A percentile compares a stretch with the other conserved stretches of the same genome.
Conservation (phyloP, 2,329 filamentous ascomycete genomes). For the Cladophialophora exuberans region DNA sequence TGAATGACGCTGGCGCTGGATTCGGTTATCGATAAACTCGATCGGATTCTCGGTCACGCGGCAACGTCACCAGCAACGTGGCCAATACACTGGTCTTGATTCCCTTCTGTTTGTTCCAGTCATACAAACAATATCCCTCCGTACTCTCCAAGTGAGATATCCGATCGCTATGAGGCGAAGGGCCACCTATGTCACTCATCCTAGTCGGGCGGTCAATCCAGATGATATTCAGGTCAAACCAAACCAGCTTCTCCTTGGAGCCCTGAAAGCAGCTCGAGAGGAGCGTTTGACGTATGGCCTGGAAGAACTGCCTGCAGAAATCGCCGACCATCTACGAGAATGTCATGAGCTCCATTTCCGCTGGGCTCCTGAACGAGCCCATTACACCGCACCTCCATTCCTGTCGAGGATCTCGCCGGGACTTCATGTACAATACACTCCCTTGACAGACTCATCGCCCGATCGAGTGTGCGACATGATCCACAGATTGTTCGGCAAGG, state of each 20-base stretch:
- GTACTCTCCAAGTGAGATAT: background rate
- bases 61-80: background rate
- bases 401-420: conserved; percentile 76
- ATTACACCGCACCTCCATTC: conserved; percentile 69
- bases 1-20: too few species aligned
- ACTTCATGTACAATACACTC: conserved; percentile 78
- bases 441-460: conserved; percentile 38
- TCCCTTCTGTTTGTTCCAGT: background rate
- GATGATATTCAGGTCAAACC: conserved; percentile 62
- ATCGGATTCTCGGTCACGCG: background rate
- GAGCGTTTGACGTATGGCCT: conserved; percentile 75
- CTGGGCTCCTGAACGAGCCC: conserved; percentile 68
- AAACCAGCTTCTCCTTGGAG: conserved; percentile 59
- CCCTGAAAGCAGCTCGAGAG: conserved; percentile 71
- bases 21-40: background rate
- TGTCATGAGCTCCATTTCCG: conserved; percentile 76
- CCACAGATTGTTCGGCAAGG: conserved; percentile 58
- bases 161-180: conserved; percentile 24
- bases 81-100: background rate
- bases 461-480: conserved; percentile 61
- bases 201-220: conserved; percentile 57
- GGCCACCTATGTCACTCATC: conserved; percentile 27
- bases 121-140: background rate
- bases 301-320: conserved; percentile 72
- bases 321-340: conserved; percentile 60